Base-by-base conservation (phyloP, 495 filamentous ascomycete species). In the Hypoxylon lienhwacheense region DNA sequence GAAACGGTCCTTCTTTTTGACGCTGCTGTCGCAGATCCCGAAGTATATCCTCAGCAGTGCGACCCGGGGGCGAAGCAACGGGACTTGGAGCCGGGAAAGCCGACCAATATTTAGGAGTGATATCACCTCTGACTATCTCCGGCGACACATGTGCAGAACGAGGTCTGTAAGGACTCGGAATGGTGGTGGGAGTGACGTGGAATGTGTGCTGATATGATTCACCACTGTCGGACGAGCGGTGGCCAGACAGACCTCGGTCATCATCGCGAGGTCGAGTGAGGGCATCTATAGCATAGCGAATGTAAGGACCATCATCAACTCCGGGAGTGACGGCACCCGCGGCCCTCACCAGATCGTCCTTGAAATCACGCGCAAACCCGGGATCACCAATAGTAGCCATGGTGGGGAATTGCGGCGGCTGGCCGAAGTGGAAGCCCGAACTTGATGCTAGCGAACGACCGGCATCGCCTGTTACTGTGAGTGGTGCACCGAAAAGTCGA, bases 281-380 rank as follows among this genome's bases (percentile, higher is more conserved):
- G 25, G 73, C 74, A 39, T 78, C 73, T 43, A 78, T 61, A 37
- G 76, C 76, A 43, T 75, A 73, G 32, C 73, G 74, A 47, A 78
- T 70, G 36, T 72, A 77, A 0, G 76, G 74, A 0, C 66, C 66
- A 53, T 78, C 71, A 59, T 76, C 75, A 7, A 77, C 67, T 12
- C 76, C 76, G 0, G 76, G 76, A 5, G 76, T 78, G 8, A 78
- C 68, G 20, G 67, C 65, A 19, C 73, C 73, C 21, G 73, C 74
- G 22, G 71, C 63, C 40, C 72, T 56, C 52, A 72, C 61, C 8
- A 77, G 61, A 20, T 67, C 70, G 44, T 77, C 74, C 22, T 72
- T 66, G 46, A 77, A 75, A 31, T 70, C 70, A 22, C 63, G 59
- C 24, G 53, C 28, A 53, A 64, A 68, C 28, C 53, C 42, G 14